phyloP scores from a whole-genome alignment of 495 filamentous ascomycete species.

The Zalerion maritima region DNA sequence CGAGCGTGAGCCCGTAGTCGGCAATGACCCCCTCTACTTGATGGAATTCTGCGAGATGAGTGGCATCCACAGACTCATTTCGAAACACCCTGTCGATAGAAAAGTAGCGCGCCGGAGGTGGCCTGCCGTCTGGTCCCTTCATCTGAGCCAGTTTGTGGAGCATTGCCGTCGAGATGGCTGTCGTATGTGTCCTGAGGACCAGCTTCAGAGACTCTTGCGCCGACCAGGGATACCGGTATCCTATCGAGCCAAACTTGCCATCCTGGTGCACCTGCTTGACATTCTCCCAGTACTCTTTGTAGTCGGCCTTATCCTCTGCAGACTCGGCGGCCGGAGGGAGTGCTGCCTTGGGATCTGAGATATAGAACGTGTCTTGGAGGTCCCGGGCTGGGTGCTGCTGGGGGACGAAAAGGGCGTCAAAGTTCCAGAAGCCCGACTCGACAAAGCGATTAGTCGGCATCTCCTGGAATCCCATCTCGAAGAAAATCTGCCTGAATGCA shows the following conservation, averaged over 20 bases:
- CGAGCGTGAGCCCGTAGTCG: slow-evolving; percentile 79
- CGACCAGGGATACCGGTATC: slow-evolving; percentile 88
- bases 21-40: slow-evolving; percentile 98
- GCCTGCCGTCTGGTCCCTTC: slow-evolving; percentile 30
- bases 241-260: slow-evolving; percentile 84
- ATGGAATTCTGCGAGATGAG: slow-evolving; percentile 95
- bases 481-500: slow-evolving; percentile 95
- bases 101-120: slow-evolving; percentile 76
- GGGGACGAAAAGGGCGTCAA: slow-evolving; percentile 90
- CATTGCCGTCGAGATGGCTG: slow-evolving; percentile 74
- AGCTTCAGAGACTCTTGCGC: slow-evolving; percentile 77
- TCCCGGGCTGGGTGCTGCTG: slow-evolving; percentile 96
- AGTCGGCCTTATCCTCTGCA: slow-evolving; percentile 55
- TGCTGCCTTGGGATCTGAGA: slow-evolving; percentile 69
- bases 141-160: slow-evolving; percentile 75
- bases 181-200: slow-evolving; percentile 92
- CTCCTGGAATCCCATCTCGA: slow-evolving; percentile 78
- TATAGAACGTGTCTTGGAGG: slow-evolving; percentile 95
- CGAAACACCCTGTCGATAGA: slow-evolving; percentile 96
- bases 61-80: slow-evolving; percentile 90
- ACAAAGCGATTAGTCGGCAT: slow-evolving; percentile 76
- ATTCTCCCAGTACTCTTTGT: slow-evolving; percentile 76
- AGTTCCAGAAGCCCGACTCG: slow-evolving; percentile 98
- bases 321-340: slow-evolving; percentile 47
- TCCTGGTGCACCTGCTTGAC: slow-evolving; percentile 66